Conservation (phyloP, 345 rosid species). For the Lumnitzera littorea region DNA sequence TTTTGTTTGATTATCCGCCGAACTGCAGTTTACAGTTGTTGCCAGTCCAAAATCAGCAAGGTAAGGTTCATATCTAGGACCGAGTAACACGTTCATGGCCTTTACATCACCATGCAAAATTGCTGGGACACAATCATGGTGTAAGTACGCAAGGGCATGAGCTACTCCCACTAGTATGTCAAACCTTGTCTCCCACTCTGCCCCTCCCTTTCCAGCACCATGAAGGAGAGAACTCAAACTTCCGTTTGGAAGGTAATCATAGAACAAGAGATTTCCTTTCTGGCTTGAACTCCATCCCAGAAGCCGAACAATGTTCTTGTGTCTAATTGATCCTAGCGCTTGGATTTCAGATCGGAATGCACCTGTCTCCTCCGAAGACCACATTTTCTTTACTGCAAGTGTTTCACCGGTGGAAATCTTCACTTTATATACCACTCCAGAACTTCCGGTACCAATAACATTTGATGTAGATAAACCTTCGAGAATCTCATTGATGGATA, state of each 20-base stretch:
- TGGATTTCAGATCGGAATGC: constrained; percentile 82
- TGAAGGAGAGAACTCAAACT: constrained; percentile 87
- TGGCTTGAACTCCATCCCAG: constrained; percentile 81
- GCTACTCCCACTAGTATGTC: constrained; percentile 72
- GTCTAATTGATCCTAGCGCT: constrained; percentile 82
- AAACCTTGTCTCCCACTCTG: constrained; percentile 79
- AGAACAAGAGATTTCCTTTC: constrained; percentile 75
- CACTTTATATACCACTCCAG: constrained; percentile 83
- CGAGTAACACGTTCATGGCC: constrained; percentile 88
- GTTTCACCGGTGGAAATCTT: constrained; percentile 61
- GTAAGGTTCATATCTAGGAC: constrained; percentile 61
- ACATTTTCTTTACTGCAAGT: constrained; percentile 89
- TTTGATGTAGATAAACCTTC: constrained; percentile 53
- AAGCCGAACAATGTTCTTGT: constrained; percentile 72
- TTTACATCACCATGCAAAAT: constrained; percentile 95
- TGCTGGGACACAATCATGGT: constrained; percentile 86
- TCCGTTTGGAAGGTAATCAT: constrained; percentile 91
- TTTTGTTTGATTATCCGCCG: constrained; percentile 28
- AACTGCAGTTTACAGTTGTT: constrained; percentile 21
- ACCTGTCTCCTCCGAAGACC: constrained; percentile 75
- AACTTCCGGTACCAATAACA: constrained; percentile 95
- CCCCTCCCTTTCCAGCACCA: constrained; percentile 74
- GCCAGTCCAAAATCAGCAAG: constrained; percentile 93
- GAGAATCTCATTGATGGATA: constrained; percentile 66
- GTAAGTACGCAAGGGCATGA: constrained; percentile 87